Evolutionary conservation across 2,329 filamentous ascomycete genomes (phyloP).

Genomic region (Penicillium fuscoglaucum): DNA sequence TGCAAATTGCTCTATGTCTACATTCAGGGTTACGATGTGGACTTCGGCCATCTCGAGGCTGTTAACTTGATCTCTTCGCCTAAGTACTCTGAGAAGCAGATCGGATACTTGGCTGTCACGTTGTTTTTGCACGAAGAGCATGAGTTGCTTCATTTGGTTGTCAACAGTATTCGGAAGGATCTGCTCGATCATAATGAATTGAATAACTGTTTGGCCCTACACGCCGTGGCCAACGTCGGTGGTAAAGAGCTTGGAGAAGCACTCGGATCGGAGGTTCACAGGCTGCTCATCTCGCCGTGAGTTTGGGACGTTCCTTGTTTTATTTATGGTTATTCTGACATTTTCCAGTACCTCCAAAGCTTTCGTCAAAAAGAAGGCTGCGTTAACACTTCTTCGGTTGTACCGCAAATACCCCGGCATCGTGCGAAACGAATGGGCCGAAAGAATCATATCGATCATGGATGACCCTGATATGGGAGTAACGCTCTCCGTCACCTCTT

Average conservation of each 20-base stretch:
- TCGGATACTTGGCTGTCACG: conserved; percentile 96
- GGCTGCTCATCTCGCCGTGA: conserved; percentile 90
- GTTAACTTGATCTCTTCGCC: conserved; percentile 95
- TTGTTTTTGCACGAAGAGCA: conserved; percentile 96
- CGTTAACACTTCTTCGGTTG: conserved; percentile 83
- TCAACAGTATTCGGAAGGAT: conserved; percentile 98
- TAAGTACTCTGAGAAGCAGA: conserved; percentile 99
- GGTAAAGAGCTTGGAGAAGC: conserved; percentile 97
- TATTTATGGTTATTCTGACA: conserved; percentile 30
- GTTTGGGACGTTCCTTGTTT: conserved; percentile 43
- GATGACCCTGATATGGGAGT: conserved; percentile 94
- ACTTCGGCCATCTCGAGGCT: conserved; percentile 96
- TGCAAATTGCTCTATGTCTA: conserved; percentile 99
- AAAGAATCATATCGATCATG: conserved; percentile 98
- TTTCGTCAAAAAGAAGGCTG: conserved; percentile 99
- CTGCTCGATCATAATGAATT: conserved; percentile 92
- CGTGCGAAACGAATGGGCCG: conserved; percentile 94
- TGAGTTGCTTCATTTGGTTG: conserved; percentile 90
- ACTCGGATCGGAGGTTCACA: conserved; percentile 85
- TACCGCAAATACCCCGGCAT: conserved; percentile 95
- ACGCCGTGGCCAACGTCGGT: conserved; percentile 97
- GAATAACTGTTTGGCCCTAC: conserved; percentile 93
- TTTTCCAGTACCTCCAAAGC: conserved; percentile 74
- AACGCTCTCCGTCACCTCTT: conserved; percentile 88
- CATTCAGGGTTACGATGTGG: conserved; percentile 97